These are phyloP conservation scores for Cryptococcus floricola DNA, from an alignment of 1,284 basidiomycete species.

Conservation along the genomic window DNA sequence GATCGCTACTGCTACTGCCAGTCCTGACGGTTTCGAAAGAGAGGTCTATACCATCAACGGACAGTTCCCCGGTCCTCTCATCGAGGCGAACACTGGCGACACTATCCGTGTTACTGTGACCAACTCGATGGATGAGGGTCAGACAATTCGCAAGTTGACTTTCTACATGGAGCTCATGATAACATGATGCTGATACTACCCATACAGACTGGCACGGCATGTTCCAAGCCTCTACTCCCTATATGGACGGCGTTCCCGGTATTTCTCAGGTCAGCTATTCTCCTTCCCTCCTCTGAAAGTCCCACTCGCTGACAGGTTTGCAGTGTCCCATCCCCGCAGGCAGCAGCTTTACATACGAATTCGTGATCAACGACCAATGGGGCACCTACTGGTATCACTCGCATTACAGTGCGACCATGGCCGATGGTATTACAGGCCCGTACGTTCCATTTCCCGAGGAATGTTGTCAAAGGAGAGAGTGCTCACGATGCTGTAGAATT, in stretches of 20 bases:
- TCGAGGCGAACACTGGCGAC: conserved; percentile 34
- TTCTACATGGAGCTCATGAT: too few species aligned
- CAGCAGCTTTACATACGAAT: conserved; percentile 53
- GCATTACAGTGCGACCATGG: conserved; percentile 30
- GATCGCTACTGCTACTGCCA: not conserved
- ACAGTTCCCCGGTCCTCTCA: conserved; percentile 25
- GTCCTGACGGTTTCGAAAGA: conserved; percentile 20
- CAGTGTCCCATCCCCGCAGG: conserved; percentile 55
- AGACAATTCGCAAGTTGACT: conserved; percentile 18
- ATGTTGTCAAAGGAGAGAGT: not conserved
- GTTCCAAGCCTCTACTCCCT: conserved; percentile 20
- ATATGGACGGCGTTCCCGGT: conserved; percentile 34
- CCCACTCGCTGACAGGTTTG: not conserved
- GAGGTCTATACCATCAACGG: conserved; percentile 21
- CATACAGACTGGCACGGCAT: conserved; percentile 36
- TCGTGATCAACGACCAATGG: conserved; percentile 24
- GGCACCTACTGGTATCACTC: conserved; percentile 38
- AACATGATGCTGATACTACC: not conserved
- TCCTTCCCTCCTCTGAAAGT: not conserved
- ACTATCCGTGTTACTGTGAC: conserved; percentile 23
- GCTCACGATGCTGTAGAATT: conserved; percentile 6
- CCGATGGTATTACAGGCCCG: conserved; percentile 31
- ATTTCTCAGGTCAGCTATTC: conserved; percentile 29
- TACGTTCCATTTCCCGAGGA: conserved; percentile 1
- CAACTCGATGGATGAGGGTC: conserved; percentile 22